Base-by-base conservation (phyloP, 805 yeast genomes). In the Schizosaccharomyces octosporus region DNA sequence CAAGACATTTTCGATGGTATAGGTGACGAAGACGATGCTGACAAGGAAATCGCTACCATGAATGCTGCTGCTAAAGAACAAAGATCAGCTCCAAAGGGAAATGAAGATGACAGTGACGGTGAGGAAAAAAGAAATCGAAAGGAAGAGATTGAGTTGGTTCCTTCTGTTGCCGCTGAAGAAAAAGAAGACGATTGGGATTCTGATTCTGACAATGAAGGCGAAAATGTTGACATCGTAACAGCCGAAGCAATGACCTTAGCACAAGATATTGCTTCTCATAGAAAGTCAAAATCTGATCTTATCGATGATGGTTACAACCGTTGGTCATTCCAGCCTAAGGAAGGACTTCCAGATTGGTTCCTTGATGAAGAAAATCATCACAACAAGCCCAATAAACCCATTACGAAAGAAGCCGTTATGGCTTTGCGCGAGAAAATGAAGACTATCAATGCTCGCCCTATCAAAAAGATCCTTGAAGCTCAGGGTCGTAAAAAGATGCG, bases 211-310 rank as follows among this genome's bases (percentile, higher is more conserved):
- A n/a, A 48, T 21, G 39, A 29, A 2, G 32, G 36, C 3, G 64
- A 69, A 61, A 84, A 81, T 63, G 81, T 87, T 60, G 95, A 87
- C 65, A 75, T 89, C 63, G 94, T 93, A 21, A 88, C 96, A 1
- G 95, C 85, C 0, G 95, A 88, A 70, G 96, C 96, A 4, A 93
- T 93, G 99, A 93, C 98, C 0, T 75, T 93, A 67, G 98, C 98
- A 0, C 99, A 93, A 70, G 88, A 93, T 72, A 77, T 93, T 48
- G 98, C 97, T 0, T 72, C 87, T 31, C 96, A 96, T 9, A 88
- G 87, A 68, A 64, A 62, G 19, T 80, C 83, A 60, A 88, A 84
- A 69, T 83, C 86, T 67, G 95, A 88, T 68, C 75, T 90, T 62
- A 75, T 87, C n/a, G 87, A 88, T 68, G 97, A 93, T 67, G 96